Percentiles rank a stretch among this genome's conserved stretches.
Evolutionary conservation across 768 basidiomycete genomes (phyloP).

Genomic region (Amylocystis lapponica): DNA sequence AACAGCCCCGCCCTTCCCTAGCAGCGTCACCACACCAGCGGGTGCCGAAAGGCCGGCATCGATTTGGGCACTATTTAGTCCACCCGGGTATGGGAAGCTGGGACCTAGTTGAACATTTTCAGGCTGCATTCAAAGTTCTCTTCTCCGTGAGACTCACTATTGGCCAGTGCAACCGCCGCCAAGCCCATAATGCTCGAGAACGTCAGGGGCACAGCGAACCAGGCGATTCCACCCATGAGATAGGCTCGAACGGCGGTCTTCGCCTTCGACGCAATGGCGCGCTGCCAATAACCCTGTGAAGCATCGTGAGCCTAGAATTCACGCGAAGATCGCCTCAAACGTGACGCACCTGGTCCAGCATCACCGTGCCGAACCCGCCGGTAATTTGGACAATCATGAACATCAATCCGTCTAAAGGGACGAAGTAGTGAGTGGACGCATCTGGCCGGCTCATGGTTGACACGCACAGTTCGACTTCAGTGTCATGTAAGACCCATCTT

Average conservation of each 20-base stretch:
- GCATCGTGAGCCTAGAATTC: constrained; percentile 5
- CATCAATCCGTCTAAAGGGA: constrained; percentile 2
- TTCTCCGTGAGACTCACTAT: constrained; percentile 1
- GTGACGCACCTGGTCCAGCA: constrained; percentile 3
- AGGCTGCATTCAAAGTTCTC: background rate
- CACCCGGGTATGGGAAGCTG: constrained; percentile 5
- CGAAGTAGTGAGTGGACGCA: background rate
- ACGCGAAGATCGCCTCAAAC: no score
- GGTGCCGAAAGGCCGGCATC: constrained; percentile 25
- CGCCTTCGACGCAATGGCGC: constrained; percentile 27
- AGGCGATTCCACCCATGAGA: constrained; percentile 31
- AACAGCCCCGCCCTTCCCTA: constrained; percentile 23
- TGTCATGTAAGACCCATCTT: constrained; percentile 42
- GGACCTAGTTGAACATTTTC: background rate
- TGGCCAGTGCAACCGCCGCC: constrained; percentile 16
- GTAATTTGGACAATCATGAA: constrained; percentile 5
- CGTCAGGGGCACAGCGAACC: constrained; percentile 32
- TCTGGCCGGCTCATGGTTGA: no score
- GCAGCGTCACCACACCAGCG: constrained; percentile 19
- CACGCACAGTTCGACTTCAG: constrained; percentile 33
- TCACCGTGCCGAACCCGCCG: constrained; percentile 1
- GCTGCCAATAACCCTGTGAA: constrained; percentile 27
- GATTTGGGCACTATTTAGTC: constrained; percentile 5
- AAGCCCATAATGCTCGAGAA: constrained; percentile 31
- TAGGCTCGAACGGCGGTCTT: constrained; percentile 26